phyloP scores from a whole-genome alignment of 1,284 basidiomycete species.

The Pholiota adiposa region DNA sequence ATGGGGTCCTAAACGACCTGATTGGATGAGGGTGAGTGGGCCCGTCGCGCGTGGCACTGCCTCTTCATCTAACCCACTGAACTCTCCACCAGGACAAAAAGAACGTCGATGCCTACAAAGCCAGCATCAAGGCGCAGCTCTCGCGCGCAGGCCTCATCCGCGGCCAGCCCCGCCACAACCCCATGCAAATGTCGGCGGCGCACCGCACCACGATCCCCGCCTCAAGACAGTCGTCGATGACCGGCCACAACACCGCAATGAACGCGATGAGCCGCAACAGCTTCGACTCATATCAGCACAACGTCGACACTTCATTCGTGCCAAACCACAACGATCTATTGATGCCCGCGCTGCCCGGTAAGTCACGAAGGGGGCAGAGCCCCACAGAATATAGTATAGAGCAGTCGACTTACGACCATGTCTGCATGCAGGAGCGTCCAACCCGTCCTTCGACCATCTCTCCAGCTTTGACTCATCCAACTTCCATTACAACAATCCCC shows the following conservation, averaged over 20 bases:
- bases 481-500: slow-evolving; percentile 29
- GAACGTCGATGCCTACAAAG: slow-evolving; percentile 79
- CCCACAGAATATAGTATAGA: not conserved
- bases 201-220: slow-evolving; percentile 18
- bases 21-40: slow-evolving; percentile 79
- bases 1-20: slow-evolving; percentile 78
- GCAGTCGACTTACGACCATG: slow-evolving; percentile 22
- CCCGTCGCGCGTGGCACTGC: slow-evolving; percentile 1
- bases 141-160: slow-evolving; percentile 77
- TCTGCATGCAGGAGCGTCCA: slow-evolving; percentile 32
- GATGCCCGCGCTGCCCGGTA: slow-evolving; percentile 46
- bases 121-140: slow-evolving; percentile 80
- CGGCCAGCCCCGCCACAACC: slow-evolving; percentile 69
- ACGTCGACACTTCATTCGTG: slow-evolving; percentile 25
- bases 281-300: slow-evolving; percentile 25
- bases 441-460: slow-evolving; percentile 37
- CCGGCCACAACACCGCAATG: slow-evolving; percentile 17
- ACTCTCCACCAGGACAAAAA: slow-evolving; percentile 68
- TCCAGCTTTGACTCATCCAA: slow-evolving; percentile 32
- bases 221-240: slow-evolving; percentile 11
- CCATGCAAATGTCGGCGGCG: slow-evolving; percentile 38
- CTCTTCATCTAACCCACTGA: not conserved
- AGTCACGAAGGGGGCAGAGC: slow-evolving; percentile 20
- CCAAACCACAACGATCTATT: slow-evolving; percentile 32
- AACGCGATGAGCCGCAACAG: slow-evolving; percentile 10